Evolutionary conservation across 805 yeast species (phyloP).

Genomic region (Metschnikowia cubensis): DNA sequence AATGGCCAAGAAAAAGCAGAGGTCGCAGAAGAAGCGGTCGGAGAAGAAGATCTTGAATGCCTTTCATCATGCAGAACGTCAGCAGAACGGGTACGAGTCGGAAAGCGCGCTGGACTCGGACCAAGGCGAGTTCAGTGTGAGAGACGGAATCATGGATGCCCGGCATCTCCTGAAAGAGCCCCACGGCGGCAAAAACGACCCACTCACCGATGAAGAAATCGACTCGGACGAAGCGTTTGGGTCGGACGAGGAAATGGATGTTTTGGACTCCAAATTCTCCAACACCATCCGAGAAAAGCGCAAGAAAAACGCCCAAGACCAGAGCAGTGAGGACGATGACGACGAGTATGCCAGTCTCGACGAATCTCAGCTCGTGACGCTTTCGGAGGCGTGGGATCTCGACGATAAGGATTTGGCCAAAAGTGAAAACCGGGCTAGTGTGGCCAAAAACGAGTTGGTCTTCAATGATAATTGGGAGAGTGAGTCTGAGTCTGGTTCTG

Average conservation of each 20-base stretch:
- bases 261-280: constrained; percentile 61
- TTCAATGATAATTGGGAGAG: constrained; percentile 16
- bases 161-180: constrained; percentile 27
- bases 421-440: neutral
- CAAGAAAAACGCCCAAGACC: constrained; percentile 23
- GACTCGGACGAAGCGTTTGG: constrained; percentile 90
- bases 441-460: constrained; percentile 10
- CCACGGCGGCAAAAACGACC: constrained; percentile 21
- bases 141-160: constrained; percentile 41
- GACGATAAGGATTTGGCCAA: constrained; percentile 50
- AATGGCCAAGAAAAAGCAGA: constrained; percentile 17
- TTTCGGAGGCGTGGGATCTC: constrained; percentile 87
- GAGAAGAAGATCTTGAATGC: constrained; percentile 39
- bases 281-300: constrained; percentile 60
- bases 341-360: constrained; percentile 66
- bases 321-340: constrained; percentile 21
- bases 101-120: constrained; percentile 15
- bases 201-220: constrained; percentile 59
- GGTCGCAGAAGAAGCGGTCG: constrained; percentile 30
- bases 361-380: constrained; percentile 66
- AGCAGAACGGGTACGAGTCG: constrained; percentile 21
- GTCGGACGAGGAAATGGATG: constrained; percentile 67
- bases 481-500: constrained; percentile 8
- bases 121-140: constrained; percentile 21
- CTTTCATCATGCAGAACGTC: constrained; percentile 42